Percentiles rank a stretch among this genome's conserved stretches.
Evolutionary conservation across 495 filamentous ascomycete species (phyloP).

Genomic region (Friedmanniomyces simplex): DNA sequence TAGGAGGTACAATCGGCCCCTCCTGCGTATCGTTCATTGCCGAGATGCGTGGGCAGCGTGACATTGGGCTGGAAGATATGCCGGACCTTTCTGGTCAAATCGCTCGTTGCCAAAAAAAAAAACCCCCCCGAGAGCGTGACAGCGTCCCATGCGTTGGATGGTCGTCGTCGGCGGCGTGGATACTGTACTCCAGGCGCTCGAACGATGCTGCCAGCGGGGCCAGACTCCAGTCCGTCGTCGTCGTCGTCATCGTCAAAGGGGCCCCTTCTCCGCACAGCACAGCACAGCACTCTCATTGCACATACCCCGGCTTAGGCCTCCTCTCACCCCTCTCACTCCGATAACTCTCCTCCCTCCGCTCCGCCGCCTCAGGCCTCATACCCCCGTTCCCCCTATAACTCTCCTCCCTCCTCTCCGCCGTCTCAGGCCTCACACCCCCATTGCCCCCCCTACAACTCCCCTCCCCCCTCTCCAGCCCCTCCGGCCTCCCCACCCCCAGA

Average conservation of each 20-base stretch:
- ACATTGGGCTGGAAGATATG: too few species aligned
- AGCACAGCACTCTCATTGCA: slow-evolving; percentile 4
- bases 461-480: slow-evolving; percentile 6
- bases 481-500: slow-evolving; percentile 1
- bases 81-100: too few species aligned
- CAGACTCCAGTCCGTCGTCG: too few species aligned
- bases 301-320: slow-evolving; percentile 7
- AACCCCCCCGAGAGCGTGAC: too few species aligned
- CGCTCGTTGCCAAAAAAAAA: too few species aligned
- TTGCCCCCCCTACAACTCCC: background rate
- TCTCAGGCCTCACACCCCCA: slow-evolving; percentile 4
- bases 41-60: background rate
- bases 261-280: too few species aligned
- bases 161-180: too few species aligned
- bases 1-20: background rate
- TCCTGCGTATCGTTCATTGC: background rate
- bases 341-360: slow-evolving; percentile 8
- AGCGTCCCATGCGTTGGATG: too few species aligned
- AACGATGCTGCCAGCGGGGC: too few species aligned
- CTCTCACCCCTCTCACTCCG: background rate
- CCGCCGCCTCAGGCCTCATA: slow-evolving; percentile 7
- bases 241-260: too few species aligned
- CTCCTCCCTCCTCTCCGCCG: slow-evolving; percentile 7
- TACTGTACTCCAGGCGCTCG: too few species aligned
- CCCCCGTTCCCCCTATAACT: background rate